Evolutionary conservation across 2,329 filamentous ascomycete genomes (phyloP), one percentile per base, ranked within the genome.

Genomic region (Truncatella angustata): DNA sequence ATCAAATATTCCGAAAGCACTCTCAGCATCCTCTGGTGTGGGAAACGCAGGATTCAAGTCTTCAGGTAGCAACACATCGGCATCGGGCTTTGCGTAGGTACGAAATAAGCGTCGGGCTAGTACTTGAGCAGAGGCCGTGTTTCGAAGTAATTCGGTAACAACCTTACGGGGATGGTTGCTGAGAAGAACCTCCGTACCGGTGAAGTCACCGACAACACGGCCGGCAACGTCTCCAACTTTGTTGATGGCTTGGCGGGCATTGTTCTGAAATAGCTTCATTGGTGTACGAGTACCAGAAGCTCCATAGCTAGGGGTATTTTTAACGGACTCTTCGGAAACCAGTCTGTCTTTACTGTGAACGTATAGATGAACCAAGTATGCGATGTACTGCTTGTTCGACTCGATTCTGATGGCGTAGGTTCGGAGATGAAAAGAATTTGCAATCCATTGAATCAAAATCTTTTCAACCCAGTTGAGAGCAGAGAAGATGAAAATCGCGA

Each of bases 341-440:
- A 86, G 75, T 55, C 87, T 85, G 48, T 88, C 88, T 57, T 93
- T 92, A 11, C 86, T 89, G 63, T 94, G 86, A 35, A 91, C 85
- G 35, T n/a, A 48, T 4, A 45, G 10, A 18, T 30, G 36, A 36
- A 43, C 46, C n/a, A 51, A 26, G 12, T 45, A 45, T 16, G 51
- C 84, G 53, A 96, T 91, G 64, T 95, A 89, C 57, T 92, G 91
- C 66, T 96, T 96, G 76, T 96, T 96, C 68, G 93, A 80, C 56
- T 94, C 90, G 61, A 97, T 97, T 14, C 93, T 80, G 60, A 93
- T 90, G 21, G 90, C 86, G 63, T 97, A 97, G 0, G 93, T 97
- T 40, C 93, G 83, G 53, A 90, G 77, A 67, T 97, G 93, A 70
- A 97, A 97, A 56, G 88, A 91, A 53, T 92, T 92, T 28, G 93